A percentile compares a stretch with the other conserved stretches of the same genome.
Evolutionary conservation across 371 early-diverging fungal genomes (phyloP).

Genomic region (Syncephalis fuscata): DNA sequence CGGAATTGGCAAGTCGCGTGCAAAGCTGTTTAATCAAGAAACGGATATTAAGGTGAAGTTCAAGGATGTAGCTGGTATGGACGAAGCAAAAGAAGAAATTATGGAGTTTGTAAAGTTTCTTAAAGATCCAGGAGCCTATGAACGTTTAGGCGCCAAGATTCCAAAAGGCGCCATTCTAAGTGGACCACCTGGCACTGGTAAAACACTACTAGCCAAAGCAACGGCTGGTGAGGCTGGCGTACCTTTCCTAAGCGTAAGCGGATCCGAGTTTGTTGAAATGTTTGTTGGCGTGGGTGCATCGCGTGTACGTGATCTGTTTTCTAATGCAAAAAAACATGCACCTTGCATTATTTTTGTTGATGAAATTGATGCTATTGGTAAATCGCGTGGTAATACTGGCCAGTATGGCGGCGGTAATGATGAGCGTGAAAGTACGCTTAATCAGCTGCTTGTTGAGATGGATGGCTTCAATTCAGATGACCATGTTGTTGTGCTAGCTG

Average conservation of each 20-base stretch:
- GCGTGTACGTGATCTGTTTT: slow-evolving; percentile 95
- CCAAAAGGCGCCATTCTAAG: slow-evolving; percentile 99
- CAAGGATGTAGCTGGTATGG: slow-evolving; percentile 99
- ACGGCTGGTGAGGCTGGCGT: slow-evolving; percentile 98
- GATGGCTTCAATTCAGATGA: slow-evolving; percentile 92
- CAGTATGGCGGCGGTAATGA: slow-evolving; percentile 87
- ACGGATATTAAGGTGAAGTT: slow-evolving; percentile 89
- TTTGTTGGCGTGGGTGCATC: slow-evolving; percentile 99
- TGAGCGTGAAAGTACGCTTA: slow-evolving; percentile 94
- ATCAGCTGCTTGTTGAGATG: slow-evolving; percentile 98
- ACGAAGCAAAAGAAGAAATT: slow-evolving; percentile 99
- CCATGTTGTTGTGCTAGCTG: slow-evolving; percentile 88
- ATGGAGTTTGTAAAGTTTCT: slow-evolving; percentile 99
- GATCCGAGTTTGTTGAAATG: slow-evolving; percentile 99
- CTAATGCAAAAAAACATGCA: slow-evolving; percentile 89
- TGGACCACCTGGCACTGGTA: slow-evolving; percentile 99
- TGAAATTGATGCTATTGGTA: slow-evolving; percentile 99
- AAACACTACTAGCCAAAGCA: slow-evolving; percentile 96
- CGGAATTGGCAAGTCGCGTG: slow-evolving; percentile 91
- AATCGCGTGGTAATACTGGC: slow-evolving; percentile 86
- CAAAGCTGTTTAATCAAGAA: slow-evolving; percentile 93
- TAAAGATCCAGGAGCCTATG: slow-evolving; percentile 94
- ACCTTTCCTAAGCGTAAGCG: slow-evolving; percentile 93
- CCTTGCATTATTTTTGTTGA: slow-evolving; percentile 99
- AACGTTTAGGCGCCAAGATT: slow-evolving; percentile 96